Evolutionary conservation across 78 protist genomes (phyloP), one percentile per base, ranked within the genome.

Genomic region (Tieghemostelium lacteum): DNA sequence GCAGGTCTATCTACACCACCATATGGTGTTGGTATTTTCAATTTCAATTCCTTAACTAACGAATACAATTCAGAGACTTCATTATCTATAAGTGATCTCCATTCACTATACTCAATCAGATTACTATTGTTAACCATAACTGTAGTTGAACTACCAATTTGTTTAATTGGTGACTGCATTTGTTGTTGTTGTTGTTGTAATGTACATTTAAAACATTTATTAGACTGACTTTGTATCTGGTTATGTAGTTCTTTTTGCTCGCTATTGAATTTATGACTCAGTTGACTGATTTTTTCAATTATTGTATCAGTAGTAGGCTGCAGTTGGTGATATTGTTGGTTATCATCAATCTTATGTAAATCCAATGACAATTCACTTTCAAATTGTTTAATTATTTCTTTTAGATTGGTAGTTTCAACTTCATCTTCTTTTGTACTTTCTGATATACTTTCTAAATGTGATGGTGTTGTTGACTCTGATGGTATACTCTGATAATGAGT

Each of bases 81-180:
- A 17, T 65, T 76, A 55, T 80, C 88, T 14, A 80, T 80, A 17
- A 67, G 42, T 33, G 54, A 39, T 67, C 75, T 66, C 88, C 88
- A 80, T 31, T 65, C 76, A 14, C 75, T 52, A 69, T 33, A 69
- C 26, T 69, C 75, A 45, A 45, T 45, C 6, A 45, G 10, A 45
- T 10, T 45, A 14, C n/a, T 14, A 14, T 14, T 6, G 6, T 45
- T 45, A 45, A 6, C 52, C 6, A 45, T 45, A 45, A 14, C 10
- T 14, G 6, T 45, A 14, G 10, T 45, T 14, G n/a, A 14, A 45
- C 52, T 45, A 14, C 6, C 10, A 45, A 6, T 45, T 14, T 45
- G n/a, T 45, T 6, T 10, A 6, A 10, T 10, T 45, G 52, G 10
- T 45, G 52, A 10, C 10, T 6, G 52, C 10, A 45, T 45, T 45